Conservation (phyloP, 208 protist genomes). For the Herpetomonas samuelpessoai region DNA sequence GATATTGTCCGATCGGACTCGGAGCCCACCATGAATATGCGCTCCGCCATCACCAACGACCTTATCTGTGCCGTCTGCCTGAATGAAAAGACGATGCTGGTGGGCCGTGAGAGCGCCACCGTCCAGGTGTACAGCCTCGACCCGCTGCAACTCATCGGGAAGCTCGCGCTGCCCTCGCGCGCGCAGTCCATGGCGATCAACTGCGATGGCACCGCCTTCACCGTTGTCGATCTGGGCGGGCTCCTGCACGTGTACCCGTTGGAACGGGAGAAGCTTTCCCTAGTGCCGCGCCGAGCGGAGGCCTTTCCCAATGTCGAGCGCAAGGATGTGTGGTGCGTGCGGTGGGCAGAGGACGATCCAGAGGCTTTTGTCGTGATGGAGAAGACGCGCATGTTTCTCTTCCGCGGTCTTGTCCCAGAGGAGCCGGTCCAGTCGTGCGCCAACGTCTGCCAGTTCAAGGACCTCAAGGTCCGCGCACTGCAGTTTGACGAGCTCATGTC, state of each 20-base stretch:
- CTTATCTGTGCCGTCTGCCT: conserved; percentile 88
- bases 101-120: conserved; percentile 88
- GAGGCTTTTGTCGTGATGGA: conserved; percentile 94
- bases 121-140: conserved; percentile 89
- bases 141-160: conserved; percentile 78
- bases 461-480: conserved; percentile 86
- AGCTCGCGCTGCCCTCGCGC: conserved; percentile 71
- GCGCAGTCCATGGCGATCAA: conserved; percentile 88
- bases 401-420: conserved; percentile 83
- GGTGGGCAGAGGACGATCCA: conserved; percentile 93
- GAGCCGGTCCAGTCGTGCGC: conserved; percentile 86
- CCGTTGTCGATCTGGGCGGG: conserved; percentile 91
- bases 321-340: conserved; percentile 95
- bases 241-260: conserved; percentile 66
- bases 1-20: conserved; percentile 80
- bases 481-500: conserved; percentile 94
- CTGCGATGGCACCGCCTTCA: conserved; percentile 86
- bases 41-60: conserved; percentile 86
- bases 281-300: conserved; percentile 60
- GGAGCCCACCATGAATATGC: conserved; percentile 35
- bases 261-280: conserved; percentile 49
- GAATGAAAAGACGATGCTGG: conserved; percentile 76
- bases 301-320: conserved; percentile 78
- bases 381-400: conserved; percentile 94
- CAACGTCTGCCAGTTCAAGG: conserved; percentile 93